Conservation (phyloP, 139 green algal genomes). For the Tetradesmus obliquus region DNA sequence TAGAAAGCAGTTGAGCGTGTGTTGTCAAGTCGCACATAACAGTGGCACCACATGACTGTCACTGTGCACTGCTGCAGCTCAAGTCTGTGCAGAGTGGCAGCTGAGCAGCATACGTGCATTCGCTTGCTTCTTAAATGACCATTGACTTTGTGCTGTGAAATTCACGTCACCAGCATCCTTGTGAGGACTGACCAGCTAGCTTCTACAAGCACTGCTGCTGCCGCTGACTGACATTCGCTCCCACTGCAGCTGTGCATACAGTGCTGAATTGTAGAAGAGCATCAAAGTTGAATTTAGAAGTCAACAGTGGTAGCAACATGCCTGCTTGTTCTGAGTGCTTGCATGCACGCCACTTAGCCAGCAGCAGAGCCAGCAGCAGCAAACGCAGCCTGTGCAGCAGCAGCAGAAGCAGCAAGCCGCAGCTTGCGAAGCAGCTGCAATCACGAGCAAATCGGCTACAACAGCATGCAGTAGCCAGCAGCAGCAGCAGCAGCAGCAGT, state of each 20-base stretch:
- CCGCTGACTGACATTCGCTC: background rate
- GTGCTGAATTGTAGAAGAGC: too few species aligned
- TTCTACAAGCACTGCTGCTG: background rate
- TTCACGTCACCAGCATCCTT: too few species aligned
- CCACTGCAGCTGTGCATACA: too few species aligned
- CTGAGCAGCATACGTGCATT: background rate
- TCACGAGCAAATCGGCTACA: background rate
- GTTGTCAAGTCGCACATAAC: background rate
- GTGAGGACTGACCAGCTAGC: too few species aligned
- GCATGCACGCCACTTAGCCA: background rate
- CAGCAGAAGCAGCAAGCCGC: background rate
- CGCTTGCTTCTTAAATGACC: too few species aligned
- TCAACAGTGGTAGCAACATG: too few species aligned
- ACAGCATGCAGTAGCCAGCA: background rate
- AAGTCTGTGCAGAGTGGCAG: background rate
- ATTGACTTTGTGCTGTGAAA: too few species aligned
- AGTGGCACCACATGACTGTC: background rate
- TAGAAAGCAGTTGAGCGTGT: background rate
- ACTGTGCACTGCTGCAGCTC: background rate
- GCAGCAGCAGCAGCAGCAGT: constrained; percentile 13
- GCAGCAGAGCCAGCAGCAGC: background rate
- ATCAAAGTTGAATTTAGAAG: too few species aligned
- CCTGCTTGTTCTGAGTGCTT: background rate
- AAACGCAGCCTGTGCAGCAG: background rate
- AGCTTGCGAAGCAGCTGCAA: background rate